Evolutionary conservation across 441 rosid genomes (phyloP).

Genomic region (Gossypium schwendimanii): DNA sequence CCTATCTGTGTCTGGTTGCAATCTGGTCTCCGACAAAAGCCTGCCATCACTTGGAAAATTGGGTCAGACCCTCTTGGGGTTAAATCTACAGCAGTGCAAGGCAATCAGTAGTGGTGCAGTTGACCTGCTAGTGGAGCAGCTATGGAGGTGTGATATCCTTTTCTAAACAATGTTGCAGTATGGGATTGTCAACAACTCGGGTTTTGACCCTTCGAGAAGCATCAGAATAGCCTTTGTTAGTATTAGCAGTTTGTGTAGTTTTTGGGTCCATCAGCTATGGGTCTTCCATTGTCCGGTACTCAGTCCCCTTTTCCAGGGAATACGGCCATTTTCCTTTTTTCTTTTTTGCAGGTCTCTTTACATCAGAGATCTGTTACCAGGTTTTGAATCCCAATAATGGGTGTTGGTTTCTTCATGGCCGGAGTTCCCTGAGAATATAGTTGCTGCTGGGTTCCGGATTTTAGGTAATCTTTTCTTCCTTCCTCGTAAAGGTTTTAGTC

Average conservation of each 20-base stretch:
- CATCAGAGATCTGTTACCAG: constrained; percentile 32
- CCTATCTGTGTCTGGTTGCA: constrained; percentile 62
- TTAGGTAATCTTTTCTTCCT: constrained; percentile 11
- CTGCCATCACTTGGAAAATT: constrained; percentile 36
- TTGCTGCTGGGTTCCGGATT: constrained; percentile 33
- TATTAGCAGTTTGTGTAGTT: constrained; percentile 38
- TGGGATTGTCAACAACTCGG: background rate
- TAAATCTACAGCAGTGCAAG: constrained; percentile 75
- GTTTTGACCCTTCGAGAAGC: constrained; percentile 2
- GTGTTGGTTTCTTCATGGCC: constrained; percentile 30
- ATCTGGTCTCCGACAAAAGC: constrained; percentile 59
- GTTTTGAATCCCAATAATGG: constrained; percentile 22
- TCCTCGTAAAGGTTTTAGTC: constrained; percentile 18
- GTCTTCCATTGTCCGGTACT: constrained; percentile 27
- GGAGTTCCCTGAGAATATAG: constrained; percentile 37
- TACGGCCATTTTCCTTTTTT: constrained; percentile 26
- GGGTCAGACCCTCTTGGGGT: constrained; percentile 59
- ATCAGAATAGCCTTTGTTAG: constrained; percentile 20
- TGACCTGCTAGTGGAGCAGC: constrained; percentile 48
- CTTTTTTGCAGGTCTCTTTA: constrained; percentile 37
- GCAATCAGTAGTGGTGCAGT: constrained; percentile 41
- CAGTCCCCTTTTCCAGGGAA: constrained; percentile 36
- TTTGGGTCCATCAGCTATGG: constrained; percentile 57
- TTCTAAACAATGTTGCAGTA: constrained; percentile 22
- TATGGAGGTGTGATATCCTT: constrained; percentile 87